Percentiles rank a stretch among this genome's conserved stretches.
These are phyloP conservation scores for Echeveria elegans DNA, from an alignment of 164 flowering plant genomes.

Conservation along the genomic window DNA sequence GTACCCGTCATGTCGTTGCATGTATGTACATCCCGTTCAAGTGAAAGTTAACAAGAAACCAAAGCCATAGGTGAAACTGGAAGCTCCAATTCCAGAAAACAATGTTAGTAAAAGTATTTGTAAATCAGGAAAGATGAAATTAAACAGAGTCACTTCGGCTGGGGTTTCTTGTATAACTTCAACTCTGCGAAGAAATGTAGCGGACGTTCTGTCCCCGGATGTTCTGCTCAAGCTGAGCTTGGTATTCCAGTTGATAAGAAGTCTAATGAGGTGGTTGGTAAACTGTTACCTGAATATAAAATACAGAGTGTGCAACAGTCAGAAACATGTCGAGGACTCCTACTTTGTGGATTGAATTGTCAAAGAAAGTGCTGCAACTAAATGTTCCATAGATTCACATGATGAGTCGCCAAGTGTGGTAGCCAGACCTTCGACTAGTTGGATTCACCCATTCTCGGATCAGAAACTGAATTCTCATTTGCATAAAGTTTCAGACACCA, in stretches of 20 bases:
- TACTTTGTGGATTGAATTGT: slow-evolving; percentile 36
- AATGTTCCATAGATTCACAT: slow-evolving; percentile 10
- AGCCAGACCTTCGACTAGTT: slow-evolving; percentile 12
- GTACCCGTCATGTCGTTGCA: too few species aligned
- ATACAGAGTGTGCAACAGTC: slow-evolving; percentile 21
- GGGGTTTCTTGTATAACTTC: slow-evolving; percentile 10
- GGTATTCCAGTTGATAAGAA: slow-evolving; percentile 13
- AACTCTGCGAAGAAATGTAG: slow-evolving; percentile 9
- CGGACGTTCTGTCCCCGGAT: slow-evolving; percentile 25
- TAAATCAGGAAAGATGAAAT: slow-evolving; percentile 8
- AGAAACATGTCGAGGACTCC: slow-evolving; percentile 28
- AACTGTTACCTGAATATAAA: slow-evolving; percentile 11
- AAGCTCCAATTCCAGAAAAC: slow-evolving; percentile 13
- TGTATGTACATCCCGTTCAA: background rate
- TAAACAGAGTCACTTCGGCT: slow-evolving; percentile 9
- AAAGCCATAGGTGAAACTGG: slow-evolving; percentile 15
- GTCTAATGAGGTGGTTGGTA: slow-evolving; percentile 12
- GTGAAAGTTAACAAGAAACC: slow-evolving; percentile 12
- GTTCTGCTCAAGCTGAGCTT: slow-evolving; percentile 32
- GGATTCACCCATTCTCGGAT: slow-evolving; percentile 13
- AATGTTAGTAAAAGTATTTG: background rate
- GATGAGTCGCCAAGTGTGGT: slow-evolving; percentile 15
- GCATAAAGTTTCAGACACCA: slow-evolving; percentile 12
- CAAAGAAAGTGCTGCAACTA: slow-evolving; percentile 30
- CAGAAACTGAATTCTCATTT: slow-evolving; percentile 10